Evolutionary conservation across 495 filamentous ascomycete species (phyloP), one percentile per base, ranked within the genome.

Genomic region (Aspergillus carlsbadensis): DNA sequence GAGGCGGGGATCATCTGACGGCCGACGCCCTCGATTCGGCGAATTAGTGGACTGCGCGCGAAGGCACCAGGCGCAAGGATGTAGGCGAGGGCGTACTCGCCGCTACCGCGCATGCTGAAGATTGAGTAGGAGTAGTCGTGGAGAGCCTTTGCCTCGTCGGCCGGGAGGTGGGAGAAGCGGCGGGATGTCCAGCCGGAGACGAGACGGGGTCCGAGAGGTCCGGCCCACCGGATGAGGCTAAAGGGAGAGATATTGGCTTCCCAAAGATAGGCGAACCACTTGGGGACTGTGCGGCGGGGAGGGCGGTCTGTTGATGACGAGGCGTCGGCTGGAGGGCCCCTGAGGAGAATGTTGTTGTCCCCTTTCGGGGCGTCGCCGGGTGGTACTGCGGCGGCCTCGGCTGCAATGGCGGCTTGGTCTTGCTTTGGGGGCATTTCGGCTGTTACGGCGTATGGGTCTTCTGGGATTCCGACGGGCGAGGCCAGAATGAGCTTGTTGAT

Each of bases 191-290:
- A 98, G 17, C 94, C 93, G 0, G 92, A 96, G 0, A 96, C 91
- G 29, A 98, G 80, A 2, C 92, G 85, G 6, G 94, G 94, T 1
- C 94, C 94, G 1, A 98, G 70, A 1, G 94, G 94, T n/a, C 94
- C 94, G 10, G 90, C 74, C 81, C 92, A 87, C 50, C 94, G 89
- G 8, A 98, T 83, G 15, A 98, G 70, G 58, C 84, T 90, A 70
- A 98, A 98, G 15, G 95, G 94, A 1, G 91, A 96, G 59, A 98
- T 86, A 65, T 98, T 98, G 59, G 91, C 90, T 56, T 98, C 94
- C 94, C 94, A 98, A 33, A 98, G 81, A 68, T 90, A 96, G 26
- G 84, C 84, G 15, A 97, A 76, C 91, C 91, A 96, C 68, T 87
- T 86, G 0, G 92, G 88, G 11, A 90, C 61, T 15, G 86, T 87